Conservation (phyloP, 257 asterid species). For the Eucommia ulmoides region DNA sequence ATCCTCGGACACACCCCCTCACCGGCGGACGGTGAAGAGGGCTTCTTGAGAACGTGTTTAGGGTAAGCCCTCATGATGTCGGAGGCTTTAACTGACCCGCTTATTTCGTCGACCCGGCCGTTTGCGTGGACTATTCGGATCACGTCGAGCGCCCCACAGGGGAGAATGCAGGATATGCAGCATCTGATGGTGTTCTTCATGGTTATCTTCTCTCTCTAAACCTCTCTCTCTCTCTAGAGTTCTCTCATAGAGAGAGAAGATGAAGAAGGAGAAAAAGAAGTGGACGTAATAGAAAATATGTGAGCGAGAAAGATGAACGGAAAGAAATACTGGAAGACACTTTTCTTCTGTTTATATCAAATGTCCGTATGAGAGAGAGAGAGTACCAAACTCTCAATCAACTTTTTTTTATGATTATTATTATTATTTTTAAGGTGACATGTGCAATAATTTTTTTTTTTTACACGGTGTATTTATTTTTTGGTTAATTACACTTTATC, state of each 20-base stretch:
- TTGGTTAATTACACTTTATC: no score
- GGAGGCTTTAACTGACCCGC: slow-evolving; percentile 51
- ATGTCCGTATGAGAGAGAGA: slow-evolving; percentile 1
- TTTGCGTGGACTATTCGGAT: slow-evolving; percentile 76
- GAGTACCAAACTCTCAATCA: no score
- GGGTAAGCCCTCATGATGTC: slow-evolving; percentile 81
- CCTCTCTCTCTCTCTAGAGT: neutral
- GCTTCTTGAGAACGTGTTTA: slow-evolving; percentile 75
- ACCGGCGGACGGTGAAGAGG: slow-evolving; percentile 39
- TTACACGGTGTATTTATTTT: no score
- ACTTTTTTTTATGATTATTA: no score
- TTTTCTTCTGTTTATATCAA: slow-evolving; percentile 8
- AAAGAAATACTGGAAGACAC: slow-evolving; percentile 15
- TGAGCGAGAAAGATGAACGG: neutral
- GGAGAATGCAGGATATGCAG: slow-evolving; percentile 98
- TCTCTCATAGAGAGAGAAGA: slow-evolving; percentile 11
- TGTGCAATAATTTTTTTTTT: no score
- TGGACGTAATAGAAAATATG: neutral
- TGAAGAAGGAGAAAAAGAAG: slow-evolving; percentile 5
- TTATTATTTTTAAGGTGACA: no score
- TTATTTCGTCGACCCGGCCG: slow-evolving; percentile 76
- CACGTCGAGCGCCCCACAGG: slow-evolving; percentile 96
- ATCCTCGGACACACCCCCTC: slow-evolving; percentile 49
- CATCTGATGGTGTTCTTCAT: slow-evolving; percentile 76
- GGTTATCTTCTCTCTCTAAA: slow-evolving; percentile 1